A percentile compares a stretch with the other conserved stretches of the same genome.
These are phyloP conservation scores for Macrolepiota fuliginosa DNA, from an alignment of 768 basidiomycete genomes.

Conservation along the genomic window DNA sequence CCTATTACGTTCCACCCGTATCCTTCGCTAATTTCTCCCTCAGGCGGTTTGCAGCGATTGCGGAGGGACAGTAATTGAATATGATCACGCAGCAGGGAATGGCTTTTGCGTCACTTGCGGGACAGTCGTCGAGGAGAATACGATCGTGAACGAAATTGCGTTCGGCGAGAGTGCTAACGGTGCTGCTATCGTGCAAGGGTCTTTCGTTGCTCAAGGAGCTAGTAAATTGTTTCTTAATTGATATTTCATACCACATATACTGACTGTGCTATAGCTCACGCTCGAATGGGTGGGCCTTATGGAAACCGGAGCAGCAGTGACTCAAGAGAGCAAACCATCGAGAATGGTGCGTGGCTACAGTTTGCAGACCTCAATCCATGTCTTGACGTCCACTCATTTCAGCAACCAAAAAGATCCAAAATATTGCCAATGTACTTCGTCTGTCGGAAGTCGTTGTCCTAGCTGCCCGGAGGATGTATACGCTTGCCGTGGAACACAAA, in stretches of 20 bases:
- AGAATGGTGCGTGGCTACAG: slow-evolving; percentile 60
- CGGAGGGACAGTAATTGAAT: slow-evolving; percentile 82
- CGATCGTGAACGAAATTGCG: slow-evolving; percentile 89
- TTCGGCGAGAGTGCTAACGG: slow-evolving; percentile 94
- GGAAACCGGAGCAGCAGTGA: slow-evolving; percentile 78
- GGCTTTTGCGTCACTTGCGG: slow-evolving; percentile 86
- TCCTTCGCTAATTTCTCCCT: not conserved
- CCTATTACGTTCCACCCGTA: no score
- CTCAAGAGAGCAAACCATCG: slow-evolving; percentile 88
- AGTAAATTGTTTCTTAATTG: slow-evolving; percentile 52
- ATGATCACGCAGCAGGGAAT: slow-evolving; percentile 80
- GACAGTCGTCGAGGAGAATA: slow-evolving; percentile 89
- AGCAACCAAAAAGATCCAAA: slow-evolving; percentile 85
- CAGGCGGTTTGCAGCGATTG: slow-evolving; percentile 74
- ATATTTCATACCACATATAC: not conserved
- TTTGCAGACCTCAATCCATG: not conserved
- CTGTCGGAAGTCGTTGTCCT: slow-evolving; percentile 80
- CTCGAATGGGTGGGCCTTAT: slow-evolving; percentile 78
- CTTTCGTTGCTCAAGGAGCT: slow-evolving; percentile 86
- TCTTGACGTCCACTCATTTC: slow-evolving; percentile 6
- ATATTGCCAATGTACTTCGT: slow-evolving; percentile 72
- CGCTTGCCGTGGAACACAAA: slow-evolving; percentile 89
- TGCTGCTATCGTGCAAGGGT: slow-evolving; percentile 93
- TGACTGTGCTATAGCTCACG: slow-evolving; percentile 54
- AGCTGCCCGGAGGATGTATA: slow-evolving; percentile 84